Percentiles rank a stretch among this genome's conserved stretches.
Conservation (phyloP, 2,329 filamentous ascomycete genomes). For the Fusarium setosum region DNA sequence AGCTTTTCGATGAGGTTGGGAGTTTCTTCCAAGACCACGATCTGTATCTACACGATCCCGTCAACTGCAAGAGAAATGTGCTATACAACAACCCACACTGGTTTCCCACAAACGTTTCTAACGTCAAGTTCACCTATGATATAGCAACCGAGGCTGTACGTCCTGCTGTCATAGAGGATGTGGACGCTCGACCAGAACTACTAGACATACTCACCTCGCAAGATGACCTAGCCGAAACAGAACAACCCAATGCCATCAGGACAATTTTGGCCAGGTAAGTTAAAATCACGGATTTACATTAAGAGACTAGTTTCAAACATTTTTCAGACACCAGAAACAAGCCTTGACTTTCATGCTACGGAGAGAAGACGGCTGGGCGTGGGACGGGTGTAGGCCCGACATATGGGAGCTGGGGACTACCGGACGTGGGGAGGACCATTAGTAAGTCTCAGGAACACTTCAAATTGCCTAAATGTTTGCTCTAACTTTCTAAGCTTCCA, state of each 20-base stretch:
- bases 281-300: no score
- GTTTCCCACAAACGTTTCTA: not conserved
- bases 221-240: not conserved
- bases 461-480: not conserved
- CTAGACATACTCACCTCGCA: not conserved
- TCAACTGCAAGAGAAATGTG: not conserved
- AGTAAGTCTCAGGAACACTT: conserved; percentile 21
- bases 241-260: not conserved
- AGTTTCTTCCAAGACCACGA: not conserved
- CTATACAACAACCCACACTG: not conserved
- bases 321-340: not conserved
- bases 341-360: not conserved
- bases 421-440: conserved; percentile 3
- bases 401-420: conserved; percentile 46
- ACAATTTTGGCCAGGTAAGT: not conserved
- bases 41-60: not conserved
- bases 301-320: not conserved
- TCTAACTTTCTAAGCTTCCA: conserved; percentile 40
- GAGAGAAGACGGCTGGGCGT: conserved; percentile 43
- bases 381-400: conserved; percentile 40
- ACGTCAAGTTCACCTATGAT: not conserved
- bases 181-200: not conserved
- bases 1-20: not conserved
- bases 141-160: not conserved
- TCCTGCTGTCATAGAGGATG: not conserved